A percentile compares a stretch with the other conserved stretches of the same genome.
Conservation (phyloP, 495 filamentous ascomycete species). For the Aspergillus asperescens region DNA sequence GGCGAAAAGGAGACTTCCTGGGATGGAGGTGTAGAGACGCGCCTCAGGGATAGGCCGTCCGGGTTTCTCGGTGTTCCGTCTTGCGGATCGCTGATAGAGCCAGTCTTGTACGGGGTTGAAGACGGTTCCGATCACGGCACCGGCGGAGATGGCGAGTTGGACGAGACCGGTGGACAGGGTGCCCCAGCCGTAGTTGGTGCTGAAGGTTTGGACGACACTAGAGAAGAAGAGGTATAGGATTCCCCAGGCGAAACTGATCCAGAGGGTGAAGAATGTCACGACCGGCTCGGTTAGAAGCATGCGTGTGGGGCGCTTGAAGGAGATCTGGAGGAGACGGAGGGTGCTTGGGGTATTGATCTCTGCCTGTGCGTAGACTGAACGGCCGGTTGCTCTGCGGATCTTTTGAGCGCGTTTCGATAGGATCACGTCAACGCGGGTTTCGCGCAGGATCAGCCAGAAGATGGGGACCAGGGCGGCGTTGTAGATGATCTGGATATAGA, state of each 20-base stretch:
- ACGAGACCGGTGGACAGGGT: conserved; percentile 31
- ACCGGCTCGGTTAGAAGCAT: conserved; percentile 52
- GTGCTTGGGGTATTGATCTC: conserved; percentile 28
- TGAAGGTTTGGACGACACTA: conserved; percentile 37
- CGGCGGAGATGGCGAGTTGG: conserved; percentile 41
- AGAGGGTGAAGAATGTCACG: conserved; percentile 48
- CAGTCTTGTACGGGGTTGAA: conserved; percentile 40
- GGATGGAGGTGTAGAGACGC: conserved; percentile 36
- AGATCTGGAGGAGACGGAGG: conserved; percentile 24
- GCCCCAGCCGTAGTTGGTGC: conserved; percentile 33
- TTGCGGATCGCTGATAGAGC: conserved; percentile 32
- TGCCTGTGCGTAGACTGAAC: conserved; percentile 30
- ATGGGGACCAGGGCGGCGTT: conserved; percentile 39
- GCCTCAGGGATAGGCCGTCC: conserved; percentile 37
- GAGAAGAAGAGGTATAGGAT: conserved; percentile 47
- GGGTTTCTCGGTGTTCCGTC: conserved; percentile 25
- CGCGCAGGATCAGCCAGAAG: conserved; percentile 39
- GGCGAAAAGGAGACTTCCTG: conserved; percentile 39
- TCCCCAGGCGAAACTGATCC: conserved; percentile 49
- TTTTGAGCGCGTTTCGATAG: conserved; percentile 58
- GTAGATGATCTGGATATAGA: conserved; percentile 50
- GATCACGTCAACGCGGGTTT: conserved; percentile 46
- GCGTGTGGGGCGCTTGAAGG: conserved; percentile 41
- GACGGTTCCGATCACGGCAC: conserved; percentile 37
- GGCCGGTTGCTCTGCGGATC: conserved; percentile 56